A percentile compares a stretch with the other conserved stretches of the same genome.
phyloP scores from a whole-genome alignment of 1,284 basidiomycete species.

The Melampsora larici-populina region DNA sequence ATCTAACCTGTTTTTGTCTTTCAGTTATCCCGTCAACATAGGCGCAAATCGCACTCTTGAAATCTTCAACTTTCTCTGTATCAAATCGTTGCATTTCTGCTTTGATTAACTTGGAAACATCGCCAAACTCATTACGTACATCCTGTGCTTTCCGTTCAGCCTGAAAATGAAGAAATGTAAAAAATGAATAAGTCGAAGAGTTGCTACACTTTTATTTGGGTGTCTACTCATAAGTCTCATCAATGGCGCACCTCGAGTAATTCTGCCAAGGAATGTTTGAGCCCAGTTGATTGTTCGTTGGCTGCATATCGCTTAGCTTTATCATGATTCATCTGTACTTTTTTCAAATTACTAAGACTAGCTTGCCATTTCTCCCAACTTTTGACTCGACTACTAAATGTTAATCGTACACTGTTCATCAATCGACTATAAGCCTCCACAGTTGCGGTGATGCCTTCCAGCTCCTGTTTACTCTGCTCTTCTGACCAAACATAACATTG shows the following conservation, averaged over 20 bases:
- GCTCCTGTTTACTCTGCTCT: conserved; percentile 51
- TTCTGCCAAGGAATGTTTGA: conserved; percentile 39
- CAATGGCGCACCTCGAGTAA: conserved; percentile 15
- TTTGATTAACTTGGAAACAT: conserved; percentile 80
- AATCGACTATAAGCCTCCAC: conserved; percentile 59
- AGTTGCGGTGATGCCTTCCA: conserved; percentile 61
- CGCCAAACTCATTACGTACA: conserved; percentile 79
- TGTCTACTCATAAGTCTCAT: background rate
- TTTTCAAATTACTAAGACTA: conserved; percentile 27
- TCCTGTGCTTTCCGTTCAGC: conserved; percentile 77
- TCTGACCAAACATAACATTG: conserved; percentile 48
- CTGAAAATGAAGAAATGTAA: conserved; percentile 55
- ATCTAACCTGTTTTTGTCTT: conserved; percentile 69
- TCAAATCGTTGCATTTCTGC: conserved; percentile 90
- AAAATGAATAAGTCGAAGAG: background rate
- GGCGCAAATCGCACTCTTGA: conserved; percentile 70
- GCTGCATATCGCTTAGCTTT: conserved; percentile 28
- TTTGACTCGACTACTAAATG: conserved; percentile 36
- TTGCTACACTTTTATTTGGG: background rate
- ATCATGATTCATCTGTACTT: conserved; percentile 40
- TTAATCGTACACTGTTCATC: conserved; percentile 28
- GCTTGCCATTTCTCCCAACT: conserved; percentile 41
- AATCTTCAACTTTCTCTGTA: conserved; percentile 82
- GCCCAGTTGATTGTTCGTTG: conserved; percentile 32
- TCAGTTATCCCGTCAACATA: conserved; percentile 78